Evolutionary conservation across 139 green algal species (phyloP).

Genomic region (Medakamo hakoo): DNA sequence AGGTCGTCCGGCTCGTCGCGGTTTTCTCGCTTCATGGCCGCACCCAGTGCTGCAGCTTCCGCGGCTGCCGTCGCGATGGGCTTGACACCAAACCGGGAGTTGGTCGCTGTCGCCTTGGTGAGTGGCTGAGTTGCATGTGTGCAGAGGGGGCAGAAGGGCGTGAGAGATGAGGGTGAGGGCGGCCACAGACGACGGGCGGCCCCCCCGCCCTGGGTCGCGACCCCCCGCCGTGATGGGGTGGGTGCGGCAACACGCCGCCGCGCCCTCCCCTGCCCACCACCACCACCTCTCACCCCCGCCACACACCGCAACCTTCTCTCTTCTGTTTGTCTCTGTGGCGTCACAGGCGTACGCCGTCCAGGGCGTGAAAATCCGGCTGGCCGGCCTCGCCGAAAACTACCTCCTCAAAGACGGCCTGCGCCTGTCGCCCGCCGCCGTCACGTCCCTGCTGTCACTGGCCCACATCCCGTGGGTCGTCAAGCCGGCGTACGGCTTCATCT

Average conservation of each 20-base stretch:
- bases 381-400: neutral
- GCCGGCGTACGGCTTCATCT: slow-evolving; percentile 68
- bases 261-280: slow-evolving; percentile 80
- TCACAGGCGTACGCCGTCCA: slow-evolving; percentile 6
- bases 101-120: neutral
- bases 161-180: too few species aligned
- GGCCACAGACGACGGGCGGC: too few species aligned
- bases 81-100: neutral
- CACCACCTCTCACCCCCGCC: slow-evolving; percentile 77
- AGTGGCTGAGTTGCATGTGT: neutral
- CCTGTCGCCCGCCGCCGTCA: neutral
- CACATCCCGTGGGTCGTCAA: slow-evolving; percentile 64
- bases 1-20: too few species aligned
- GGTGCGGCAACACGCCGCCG: slow-evolving; percentile 70
- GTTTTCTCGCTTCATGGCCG: too few species aligned
- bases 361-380: neutral
- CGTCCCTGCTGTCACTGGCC: neutral
- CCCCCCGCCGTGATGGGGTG: slow-evolving; percentile 92
- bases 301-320: slow-evolving; percentile 44
- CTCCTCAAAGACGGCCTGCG: slow-evolving; percentile 1
- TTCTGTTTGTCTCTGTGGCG: too few species aligned
- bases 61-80: too few species aligned
- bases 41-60: too few species aligned
- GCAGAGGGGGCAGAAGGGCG: too few species aligned
- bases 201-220: too few species aligned